Percentiles rank a stretch among this genome's conserved stretches.
Conservation (phyloP, 2,329 filamentous ascomycete genomes). For the Rutstroemia sydowiana region DNA sequence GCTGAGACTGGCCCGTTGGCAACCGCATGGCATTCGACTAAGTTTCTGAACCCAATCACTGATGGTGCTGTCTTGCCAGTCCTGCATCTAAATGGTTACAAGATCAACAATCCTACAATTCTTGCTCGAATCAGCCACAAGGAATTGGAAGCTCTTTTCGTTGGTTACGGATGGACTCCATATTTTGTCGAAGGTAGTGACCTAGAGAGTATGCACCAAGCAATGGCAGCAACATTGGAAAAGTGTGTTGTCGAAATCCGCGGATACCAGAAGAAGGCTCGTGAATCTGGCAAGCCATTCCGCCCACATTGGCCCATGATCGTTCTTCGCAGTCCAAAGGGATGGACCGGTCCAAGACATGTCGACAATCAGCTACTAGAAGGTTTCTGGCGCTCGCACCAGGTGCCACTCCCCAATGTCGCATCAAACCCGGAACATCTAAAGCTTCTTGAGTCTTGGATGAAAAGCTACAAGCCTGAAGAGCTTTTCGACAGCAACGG, state of each 20-base stretch:
- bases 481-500: constrained; percentile 60
- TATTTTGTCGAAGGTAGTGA: constrained; percentile 77
- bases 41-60: constrained; percentile 72
- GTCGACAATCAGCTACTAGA: constrained; percentile 62
- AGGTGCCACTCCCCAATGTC: constrained; percentile 68
- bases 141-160: constrained; percentile 61
- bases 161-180: constrained; percentile 71
- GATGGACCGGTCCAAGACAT: constrained; percentile 70
- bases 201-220: constrained; percentile 68
- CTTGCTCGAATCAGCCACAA: constrained; percentile 67
- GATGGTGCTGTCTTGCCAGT: constrained; percentile 73
- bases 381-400: constrained; percentile 74
- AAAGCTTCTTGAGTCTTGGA: constrained; percentile 66
- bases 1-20: constrained; percentile 74
- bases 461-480: constrained; percentile 69
- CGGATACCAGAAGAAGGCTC: constrained; percentile 62
- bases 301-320: constrained; percentile 75
- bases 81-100: constrained; percentile 75
- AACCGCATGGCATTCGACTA: constrained; percentile 75
- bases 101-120: constrained; percentile 74
- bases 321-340: constrained; percentile 68
- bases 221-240: constrained; percentile 72
- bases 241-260: constrained; percentile 63
- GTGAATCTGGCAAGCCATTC: constrained; percentile 61
- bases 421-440: constrained; percentile 57